These are phyloP conservation scores for Ceratocystis cacaofunesta DNA, from an alignment of 2,329 filamentous ascomycete species.

Conservation along the genomic window DNA sequence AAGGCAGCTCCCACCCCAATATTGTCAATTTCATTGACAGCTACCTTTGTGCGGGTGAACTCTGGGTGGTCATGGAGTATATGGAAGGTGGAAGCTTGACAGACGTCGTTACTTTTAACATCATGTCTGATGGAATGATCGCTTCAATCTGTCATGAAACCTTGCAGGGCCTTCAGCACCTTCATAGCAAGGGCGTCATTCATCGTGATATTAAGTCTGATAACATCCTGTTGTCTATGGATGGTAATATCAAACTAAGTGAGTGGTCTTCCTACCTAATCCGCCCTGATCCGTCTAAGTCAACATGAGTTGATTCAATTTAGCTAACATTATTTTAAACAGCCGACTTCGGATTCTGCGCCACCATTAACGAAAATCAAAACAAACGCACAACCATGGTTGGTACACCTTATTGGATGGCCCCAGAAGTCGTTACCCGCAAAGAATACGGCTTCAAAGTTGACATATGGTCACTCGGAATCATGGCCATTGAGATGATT, in stretches of 20 bases:
- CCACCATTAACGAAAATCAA: constrained; percentile 92
- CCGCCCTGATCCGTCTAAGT: not conserved
- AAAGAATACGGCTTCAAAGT: constrained; percentile 98
- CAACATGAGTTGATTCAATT: not conserved
- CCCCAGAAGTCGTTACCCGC: constrained; percentile 87
- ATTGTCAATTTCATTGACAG: constrained; percentile 99
- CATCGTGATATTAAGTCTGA: constrained; percentile 99
- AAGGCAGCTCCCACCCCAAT: constrained; percentile 94
- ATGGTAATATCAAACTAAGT: constrained; percentile 97
- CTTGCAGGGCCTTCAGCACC: constrained; percentile 76
- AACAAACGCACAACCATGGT: constrained; percentile 99
- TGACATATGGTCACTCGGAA: constrained; percentile 95
- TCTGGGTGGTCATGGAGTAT: constrained; percentile 99
- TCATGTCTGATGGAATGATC: constrained; percentile 97
- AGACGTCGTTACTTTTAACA: constrained; percentile 97
- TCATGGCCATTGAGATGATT: constrained; percentile 99
- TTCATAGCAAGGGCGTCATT: constrained; percentile 96
- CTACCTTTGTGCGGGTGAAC: constrained; percentile 72
- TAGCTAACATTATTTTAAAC: constrained; percentile 23
- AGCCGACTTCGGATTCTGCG: constrained; percentile 98
- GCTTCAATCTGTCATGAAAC: constrained; percentile 91
- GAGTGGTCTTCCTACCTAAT: constrained; percentile 27
- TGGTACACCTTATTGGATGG: constrained; percentile 99
- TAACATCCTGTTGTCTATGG: constrained; percentile 84
- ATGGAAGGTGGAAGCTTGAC: constrained; percentile 98